Percentiles rank a stretch among this genome's conserved stretches.
Evolutionary conservation across 768 basidiomycete genomes (phyloP).

Genomic region (Trametopsis cervina): DNA sequence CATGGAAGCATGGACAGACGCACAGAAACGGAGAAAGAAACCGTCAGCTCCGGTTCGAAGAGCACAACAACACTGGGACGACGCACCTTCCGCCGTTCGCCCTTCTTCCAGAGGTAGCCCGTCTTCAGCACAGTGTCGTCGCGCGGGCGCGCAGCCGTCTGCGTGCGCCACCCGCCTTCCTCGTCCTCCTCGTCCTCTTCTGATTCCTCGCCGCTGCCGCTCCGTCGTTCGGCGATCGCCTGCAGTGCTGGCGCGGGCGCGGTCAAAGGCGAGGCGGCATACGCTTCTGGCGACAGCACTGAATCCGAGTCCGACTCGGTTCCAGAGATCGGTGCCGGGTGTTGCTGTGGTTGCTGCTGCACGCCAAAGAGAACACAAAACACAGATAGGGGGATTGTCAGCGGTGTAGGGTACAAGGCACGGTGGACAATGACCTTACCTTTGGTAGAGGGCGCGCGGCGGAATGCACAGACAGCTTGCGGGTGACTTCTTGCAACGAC

Average conservation of each 20-base stretch:
- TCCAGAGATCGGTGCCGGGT: slow-evolving; percentile 45
- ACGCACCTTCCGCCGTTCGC: slow-evolving; percentile 89
- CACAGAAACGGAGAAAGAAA: no score
- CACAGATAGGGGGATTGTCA: not conserved
- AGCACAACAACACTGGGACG: no score
- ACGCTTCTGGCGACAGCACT: slow-evolving; percentile 44
- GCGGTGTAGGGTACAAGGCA: no score
- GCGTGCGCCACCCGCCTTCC: slow-evolving; percentile 58
- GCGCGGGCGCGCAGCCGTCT: slow-evolving; percentile 36
- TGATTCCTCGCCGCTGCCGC: slow-evolving; percentile 67
- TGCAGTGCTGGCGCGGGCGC: slow-evolving; percentile 46
- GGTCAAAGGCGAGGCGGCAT: slow-evolving; percentile 31
- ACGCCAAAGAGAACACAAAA: slow-evolving; percentile 1
- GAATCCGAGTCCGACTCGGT: slow-evolving; percentile 89
- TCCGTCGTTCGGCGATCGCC: slow-evolving; percentile 71
- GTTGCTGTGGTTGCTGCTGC: slow-evolving; percentile 24
- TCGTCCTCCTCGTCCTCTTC: slow-evolving; percentile 70
- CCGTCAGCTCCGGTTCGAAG: no score
- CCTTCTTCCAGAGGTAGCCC: slow-evolving; percentile 97
- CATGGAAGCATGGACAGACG: not conserved
- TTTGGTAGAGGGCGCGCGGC: slow-evolving; percentile 40
- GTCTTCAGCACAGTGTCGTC: slow-evolving; percentile 78
- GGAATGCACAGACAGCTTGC: slow-evolving; percentile 77
- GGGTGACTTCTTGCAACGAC: slow-evolving; percentile 78
- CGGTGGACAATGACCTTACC: no score